A percentile compares a stretch with the other conserved stretches of the same genome.
Evolutionary conservation across 345 rosid genomes (phyloP).

Genomic region (Linum trigynum): DNA sequence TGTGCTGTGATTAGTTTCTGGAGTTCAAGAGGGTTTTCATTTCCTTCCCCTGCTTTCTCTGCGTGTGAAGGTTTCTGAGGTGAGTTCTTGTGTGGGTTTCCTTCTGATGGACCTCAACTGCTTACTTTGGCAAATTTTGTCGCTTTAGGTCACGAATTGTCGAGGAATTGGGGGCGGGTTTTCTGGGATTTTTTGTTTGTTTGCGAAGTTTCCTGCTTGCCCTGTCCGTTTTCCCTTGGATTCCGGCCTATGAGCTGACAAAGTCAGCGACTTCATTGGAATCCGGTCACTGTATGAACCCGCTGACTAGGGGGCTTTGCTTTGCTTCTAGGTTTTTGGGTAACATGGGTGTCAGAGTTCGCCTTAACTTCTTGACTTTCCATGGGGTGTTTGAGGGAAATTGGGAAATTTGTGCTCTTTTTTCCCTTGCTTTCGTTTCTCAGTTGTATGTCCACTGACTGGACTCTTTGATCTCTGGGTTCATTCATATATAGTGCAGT

Average conservation of each 20-base stretch:
- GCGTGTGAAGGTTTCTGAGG: background rate
- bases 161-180: slow-evolving; percentile 16
- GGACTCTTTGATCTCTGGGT: too few relatives aligned
- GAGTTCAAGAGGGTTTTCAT: background rate
- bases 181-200: slow-evolving; percentile 6
- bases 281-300: slow-evolving; percentile 18
- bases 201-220: slow-evolving; percentile 5
- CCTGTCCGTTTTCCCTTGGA: slow-evolving; percentile 23
- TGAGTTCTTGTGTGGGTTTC: background rate
- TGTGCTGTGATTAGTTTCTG: too few relatives aligned
- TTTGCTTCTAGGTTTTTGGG: slow-evolving; percentile 15
- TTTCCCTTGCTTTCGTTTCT: too few relatives aligned
- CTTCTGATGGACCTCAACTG: background rate
- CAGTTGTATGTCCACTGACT: too few relatives aligned
- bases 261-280: slow-evolving; percentile 36
- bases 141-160: background rate
- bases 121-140: background rate
- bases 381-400: background rate
- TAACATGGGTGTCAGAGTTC: background rate
- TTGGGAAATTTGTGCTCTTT: too few relatives aligned
- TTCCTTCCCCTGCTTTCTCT: background rate
- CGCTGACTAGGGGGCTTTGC: slow-evolving; percentile 22
- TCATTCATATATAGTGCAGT: too few relatives aligned
- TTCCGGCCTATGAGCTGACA: slow-evolving; percentile 21
- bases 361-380: background rate